Percentiles rank a stretch among this genome's conserved stretches.
phyloP scores from a whole-genome alignment of 202 grass and related monocot genomes.

The Digitaria exilis region DNA sequence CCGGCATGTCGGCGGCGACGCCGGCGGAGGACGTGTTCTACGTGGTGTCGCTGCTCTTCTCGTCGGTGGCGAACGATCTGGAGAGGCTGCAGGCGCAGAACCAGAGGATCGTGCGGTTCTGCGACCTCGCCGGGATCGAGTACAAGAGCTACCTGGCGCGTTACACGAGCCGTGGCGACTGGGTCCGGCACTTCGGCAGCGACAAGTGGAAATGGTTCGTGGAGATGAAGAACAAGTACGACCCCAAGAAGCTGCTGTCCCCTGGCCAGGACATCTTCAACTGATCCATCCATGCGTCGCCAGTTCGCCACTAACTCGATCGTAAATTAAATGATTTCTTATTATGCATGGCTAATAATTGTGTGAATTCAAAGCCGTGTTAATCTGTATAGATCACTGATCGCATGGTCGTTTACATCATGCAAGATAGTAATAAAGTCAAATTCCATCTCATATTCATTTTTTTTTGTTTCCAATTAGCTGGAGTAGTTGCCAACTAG shows the following conservation, averaged over 20 bases:
- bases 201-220: constrained; percentile 63
- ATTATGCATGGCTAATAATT: background rate
- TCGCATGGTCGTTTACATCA: background rate
- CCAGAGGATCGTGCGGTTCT: constrained; percentile 53
- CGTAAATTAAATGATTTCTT: background rate
- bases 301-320: background rate
- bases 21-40: constrained; percentile 80
- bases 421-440: background rate
- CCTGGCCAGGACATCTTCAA: constrained; percentile 82
- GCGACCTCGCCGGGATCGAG: constrained; percentile 46
- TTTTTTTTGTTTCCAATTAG: background rate
- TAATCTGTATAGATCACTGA: background rate
- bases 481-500: background rate
- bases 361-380: background rate
- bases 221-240: constrained; percentile 72
- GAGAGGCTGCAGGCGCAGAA: constrained; percentile 49
- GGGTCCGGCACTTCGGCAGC: constrained; percentile 59
- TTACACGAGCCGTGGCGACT: constrained; percentile 37
- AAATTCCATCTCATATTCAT: background rate
- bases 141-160: constrained; percentile 74
- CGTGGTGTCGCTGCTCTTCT: constrained; percentile 51
- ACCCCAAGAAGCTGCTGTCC: constrained; percentile 67
- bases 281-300: background rate
- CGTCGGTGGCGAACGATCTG: constrained; percentile 32
- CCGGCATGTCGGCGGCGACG: constrained; percentile 63